Evolutionary conservation across 2,329 filamentous ascomycete genomes (phyloP).

Genomic region (Hymenoscyphus occultus): DNA sequence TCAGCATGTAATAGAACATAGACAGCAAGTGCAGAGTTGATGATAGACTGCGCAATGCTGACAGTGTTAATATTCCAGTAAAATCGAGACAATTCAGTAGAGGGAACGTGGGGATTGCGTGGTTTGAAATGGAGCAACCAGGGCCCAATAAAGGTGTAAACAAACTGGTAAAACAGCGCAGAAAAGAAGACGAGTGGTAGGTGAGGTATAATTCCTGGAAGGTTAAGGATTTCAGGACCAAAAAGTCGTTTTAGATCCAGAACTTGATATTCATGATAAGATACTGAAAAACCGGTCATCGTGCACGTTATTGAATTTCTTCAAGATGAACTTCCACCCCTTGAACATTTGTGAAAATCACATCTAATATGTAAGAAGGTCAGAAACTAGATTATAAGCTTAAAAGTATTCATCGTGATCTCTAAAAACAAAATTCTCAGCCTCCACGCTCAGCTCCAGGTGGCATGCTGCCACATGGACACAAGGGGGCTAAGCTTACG

Average conservation of each 20-base stretch:
- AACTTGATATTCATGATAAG: neutral
- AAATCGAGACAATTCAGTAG: neutral
- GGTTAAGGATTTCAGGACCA: conserved; percentile 7
- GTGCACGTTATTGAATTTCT: neutral
- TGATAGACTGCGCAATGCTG: conserved; percentile 12
- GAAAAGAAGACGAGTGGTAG: conserved; percentile 8
- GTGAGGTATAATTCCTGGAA: conserved; percentile 10
- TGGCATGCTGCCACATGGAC: neutral
- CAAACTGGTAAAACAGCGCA: conserved; percentile 11
- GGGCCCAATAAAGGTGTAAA: conserved; percentile 10
- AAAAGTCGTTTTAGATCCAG: conserved; percentile 3
- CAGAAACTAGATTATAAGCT: neutral
- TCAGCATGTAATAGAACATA: conserved; percentile 12
- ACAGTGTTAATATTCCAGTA: conserved; percentile 11
- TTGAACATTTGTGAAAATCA: neutral
- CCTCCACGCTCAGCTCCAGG: neutral
- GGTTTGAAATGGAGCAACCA: conserved; percentile 7
- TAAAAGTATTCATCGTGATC: too few relatives aligned
- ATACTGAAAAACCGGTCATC: neutral
- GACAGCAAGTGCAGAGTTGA: conserved; percentile 12
- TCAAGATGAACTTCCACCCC: neutral
- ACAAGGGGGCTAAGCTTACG: neutral
- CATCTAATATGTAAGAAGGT: neutral
- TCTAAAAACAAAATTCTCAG: neutral
- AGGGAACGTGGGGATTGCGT: neutral